Conservation (phyloP, 306 rosid genomes). For the Corylus heterophylla region DNA sequence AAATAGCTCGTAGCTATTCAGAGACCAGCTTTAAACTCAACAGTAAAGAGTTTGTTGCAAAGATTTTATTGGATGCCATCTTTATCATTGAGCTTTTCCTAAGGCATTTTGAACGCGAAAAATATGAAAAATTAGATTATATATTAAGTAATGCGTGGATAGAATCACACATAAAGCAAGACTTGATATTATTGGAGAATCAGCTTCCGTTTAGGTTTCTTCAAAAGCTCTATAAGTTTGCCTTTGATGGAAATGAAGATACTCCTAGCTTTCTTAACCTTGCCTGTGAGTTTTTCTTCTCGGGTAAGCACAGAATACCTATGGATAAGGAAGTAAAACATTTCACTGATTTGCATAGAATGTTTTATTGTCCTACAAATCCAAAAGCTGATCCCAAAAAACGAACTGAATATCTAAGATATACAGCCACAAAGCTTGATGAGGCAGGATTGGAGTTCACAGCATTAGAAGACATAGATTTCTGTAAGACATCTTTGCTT, state of each 20-base stretch:
- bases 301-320: too few relatives aligned
- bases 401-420: too few relatives aligned
- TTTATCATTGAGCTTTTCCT: slow-evolving; percentile 25
- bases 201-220: too few relatives aligned
- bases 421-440: too few relatives aligned
- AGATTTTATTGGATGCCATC: slow-evolving; percentile 19
- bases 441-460: neutral
- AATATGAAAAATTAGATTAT: neutral
- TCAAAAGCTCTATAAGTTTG: too few relatives aligned
- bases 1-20: neutral
- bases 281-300: too few relatives aligned
- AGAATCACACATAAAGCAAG: slow-evolving; percentile 10
- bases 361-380: too few relatives aligned
- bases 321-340: too few relatives aligned
- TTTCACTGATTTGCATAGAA: too few relatives aligned
- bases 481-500: neutral
- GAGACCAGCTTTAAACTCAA: neutral
- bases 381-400: too few relatives aligned
- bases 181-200: slow-evolving; percentile 16
- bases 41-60: neutral
- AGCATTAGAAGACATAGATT: neutral
- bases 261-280: too few relatives aligned
- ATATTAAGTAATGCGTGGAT: neutral
- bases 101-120: neutral
- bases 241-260: too few relatives aligned